phyloP scores from a whole-genome alignment of 2,329 filamentous ascomycete genomes.

The Hypoxylon sp. region DNA sequence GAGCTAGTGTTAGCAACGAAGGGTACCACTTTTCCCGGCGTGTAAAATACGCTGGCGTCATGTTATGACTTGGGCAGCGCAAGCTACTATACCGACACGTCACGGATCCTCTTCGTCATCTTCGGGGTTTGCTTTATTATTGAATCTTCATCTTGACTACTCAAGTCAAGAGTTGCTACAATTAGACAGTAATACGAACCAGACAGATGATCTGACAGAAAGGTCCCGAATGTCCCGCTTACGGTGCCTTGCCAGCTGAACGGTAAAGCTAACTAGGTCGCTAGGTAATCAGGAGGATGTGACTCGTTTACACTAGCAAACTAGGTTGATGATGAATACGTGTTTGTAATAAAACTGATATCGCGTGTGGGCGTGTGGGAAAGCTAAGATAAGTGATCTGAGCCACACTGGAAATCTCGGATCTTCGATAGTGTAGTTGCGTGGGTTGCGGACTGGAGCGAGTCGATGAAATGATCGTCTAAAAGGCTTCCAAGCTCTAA shows the following conservation, averaged over 20 bases:
- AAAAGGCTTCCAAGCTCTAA: not conserved
- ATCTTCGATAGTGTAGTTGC: conserved; percentile 30
- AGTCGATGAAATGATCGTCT: conserved; percentile 34
- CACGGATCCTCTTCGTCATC: not conserved
- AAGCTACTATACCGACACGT: not conserved
- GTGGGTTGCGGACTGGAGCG: conserved; percentile 28
- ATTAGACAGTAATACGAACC: conserved; percentile 5
- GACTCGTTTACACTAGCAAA: not conserved
- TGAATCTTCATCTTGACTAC: conserved; percentile 9
- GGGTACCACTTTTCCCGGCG: not conserved
- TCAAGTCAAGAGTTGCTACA: conserved; percentile 12
- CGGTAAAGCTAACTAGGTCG: conserved; percentile 16
- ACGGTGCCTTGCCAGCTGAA: conserved; percentile 12
- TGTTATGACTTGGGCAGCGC: conserved; percentile 1
- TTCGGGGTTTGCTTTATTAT: conserved; percentile 5
- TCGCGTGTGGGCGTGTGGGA: conserved; percentile 15
- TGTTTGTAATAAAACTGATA: conserved; percentile 38
- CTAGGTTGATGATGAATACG: conserved; percentile 32
- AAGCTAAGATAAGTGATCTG: conserved; percentile 21
- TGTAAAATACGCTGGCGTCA: conserved; percentile 6
- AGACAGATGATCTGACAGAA: conserved; percentile 14
- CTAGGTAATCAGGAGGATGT: conserved; percentile 5
- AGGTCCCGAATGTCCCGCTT: conserved; percentile 15
- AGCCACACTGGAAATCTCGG: conserved; percentile 25
- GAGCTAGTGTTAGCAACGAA: conserved; percentile 8